These are phyloP conservation scores for Xylaria cubensis DNA, from an alignment of 495 filamentous ascomycete genomes.

Conservation along the genomic window DNA sequence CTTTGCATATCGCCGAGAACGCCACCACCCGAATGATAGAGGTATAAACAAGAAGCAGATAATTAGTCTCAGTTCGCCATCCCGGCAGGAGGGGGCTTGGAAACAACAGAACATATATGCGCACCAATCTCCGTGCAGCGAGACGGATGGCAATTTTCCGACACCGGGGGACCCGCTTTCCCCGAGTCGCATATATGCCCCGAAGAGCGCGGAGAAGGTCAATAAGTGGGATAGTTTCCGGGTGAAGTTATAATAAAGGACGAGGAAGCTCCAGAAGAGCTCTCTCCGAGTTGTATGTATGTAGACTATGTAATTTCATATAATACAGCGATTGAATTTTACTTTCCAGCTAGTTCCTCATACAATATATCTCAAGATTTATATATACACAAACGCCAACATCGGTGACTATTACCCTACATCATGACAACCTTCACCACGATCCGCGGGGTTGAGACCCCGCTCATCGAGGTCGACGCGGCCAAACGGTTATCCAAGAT, in stretches of 20 bases:
- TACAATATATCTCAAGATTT: background rate
- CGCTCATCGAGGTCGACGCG: constrained; percentile 67
- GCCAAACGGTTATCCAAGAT: constrained; percentile 69
- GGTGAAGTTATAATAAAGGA: background rate
- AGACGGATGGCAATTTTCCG: constrained; percentile 36
- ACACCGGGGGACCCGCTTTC: constrained; percentile 27
- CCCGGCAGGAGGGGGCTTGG: background rate
- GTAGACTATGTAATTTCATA: background rate
- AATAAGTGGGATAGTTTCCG: background rate
- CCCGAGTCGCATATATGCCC: constrained; percentile 27
- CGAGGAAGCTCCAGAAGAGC: background rate
- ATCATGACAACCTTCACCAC: constrained; percentile 74
- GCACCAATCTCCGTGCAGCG: constrained; percentile 35
- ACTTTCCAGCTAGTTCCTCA: background rate
- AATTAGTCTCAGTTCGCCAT: background rate
- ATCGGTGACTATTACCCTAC: constrained; percentile 19
- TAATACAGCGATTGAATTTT: background rate
- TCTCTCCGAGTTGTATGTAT: background rate
- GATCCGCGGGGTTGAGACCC: constrained; percentile 60
- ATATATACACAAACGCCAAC: background rate
- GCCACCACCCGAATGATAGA: background rate
- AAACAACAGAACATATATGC: constrained; percentile 28
- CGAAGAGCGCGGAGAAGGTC: constrained; percentile 23
- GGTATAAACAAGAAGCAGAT: background rate
- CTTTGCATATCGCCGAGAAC: background rate